Percentiles rank a stretch among this genome's conserved stretches.
Conservation (phyloP, 1,284 basidiomycete species). For the Lentinus polychrous region DNA sequence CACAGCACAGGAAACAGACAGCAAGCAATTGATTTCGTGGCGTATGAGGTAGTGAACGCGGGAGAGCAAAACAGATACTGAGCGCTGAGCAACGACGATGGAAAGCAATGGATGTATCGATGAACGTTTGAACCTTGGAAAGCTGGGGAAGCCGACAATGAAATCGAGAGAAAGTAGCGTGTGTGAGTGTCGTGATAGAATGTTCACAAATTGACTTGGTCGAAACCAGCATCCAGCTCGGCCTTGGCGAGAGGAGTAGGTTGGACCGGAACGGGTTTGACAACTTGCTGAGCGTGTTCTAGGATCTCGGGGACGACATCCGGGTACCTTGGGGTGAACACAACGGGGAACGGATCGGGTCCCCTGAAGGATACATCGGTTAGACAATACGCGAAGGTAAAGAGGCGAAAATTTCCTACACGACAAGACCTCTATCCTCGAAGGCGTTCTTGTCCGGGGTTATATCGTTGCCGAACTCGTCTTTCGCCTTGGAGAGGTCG, state of each 20-base stretch:
- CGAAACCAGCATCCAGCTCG: neutral
- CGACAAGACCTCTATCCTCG: slow-evolving; percentile 3
- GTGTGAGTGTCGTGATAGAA: neutral
- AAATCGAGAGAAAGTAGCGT: neutral
- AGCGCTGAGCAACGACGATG: neutral
- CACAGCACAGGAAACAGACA: too few relatives aligned
- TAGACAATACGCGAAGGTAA: neutral
- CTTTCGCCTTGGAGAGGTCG: slow-evolving; percentile 12
- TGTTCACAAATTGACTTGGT: neutral
- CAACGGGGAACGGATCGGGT: slow-evolving; percentile 3
- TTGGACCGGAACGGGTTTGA: neutral
- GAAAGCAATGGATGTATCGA: neutral
- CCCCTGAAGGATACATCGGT: neutral
- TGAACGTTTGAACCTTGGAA: neutral
- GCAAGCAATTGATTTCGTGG: too few relatives aligned
- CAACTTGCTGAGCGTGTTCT: slow-evolving; percentile 1
- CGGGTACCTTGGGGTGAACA: slow-evolving; percentile 1
- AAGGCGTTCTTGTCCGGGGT: slow-evolving; percentile 3
- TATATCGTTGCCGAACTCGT: slow-evolving; percentile 9
- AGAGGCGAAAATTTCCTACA: slow-evolving; percentile 1
- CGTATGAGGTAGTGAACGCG: too few relatives aligned
- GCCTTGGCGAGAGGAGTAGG: neutral
- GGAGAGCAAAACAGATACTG: neutral
- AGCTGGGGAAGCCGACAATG: neutral
- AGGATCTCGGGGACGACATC: slow-evolving; percentile 1